Conservation (phyloP, 2,329 filamentous ascomycete genomes). For the Fusarium sacchari region DNA sequence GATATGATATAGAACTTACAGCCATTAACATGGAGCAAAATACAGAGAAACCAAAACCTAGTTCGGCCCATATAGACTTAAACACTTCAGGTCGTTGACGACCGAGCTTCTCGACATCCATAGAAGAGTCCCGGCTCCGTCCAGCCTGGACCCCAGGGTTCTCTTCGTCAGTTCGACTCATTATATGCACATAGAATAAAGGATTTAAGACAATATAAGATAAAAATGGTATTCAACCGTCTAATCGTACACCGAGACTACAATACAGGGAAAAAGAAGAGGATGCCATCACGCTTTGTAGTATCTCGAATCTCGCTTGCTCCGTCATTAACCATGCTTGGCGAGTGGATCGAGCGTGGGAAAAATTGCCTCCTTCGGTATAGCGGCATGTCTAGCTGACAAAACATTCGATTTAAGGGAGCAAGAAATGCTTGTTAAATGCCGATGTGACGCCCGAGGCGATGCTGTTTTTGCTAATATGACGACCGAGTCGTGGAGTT, state of each 20-base stretch:
- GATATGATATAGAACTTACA: slow-evolving; percentile 18
- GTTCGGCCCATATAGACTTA: slow-evolving; percentile 37
- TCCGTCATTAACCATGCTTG: slow-evolving; percentile 16
- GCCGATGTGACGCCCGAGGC: slow-evolving; percentile 14
- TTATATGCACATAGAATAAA: background rate
- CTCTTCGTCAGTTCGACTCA: slow-evolving; percentile 32
- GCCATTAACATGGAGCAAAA: slow-evolving; percentile 42
- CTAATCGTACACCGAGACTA: background rate
- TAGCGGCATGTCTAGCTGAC: slow-evolving; percentile 21
- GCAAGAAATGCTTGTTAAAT: background rate
- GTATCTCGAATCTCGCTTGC: slow-evolving; percentile 17
- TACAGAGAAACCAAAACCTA: slow-evolving; percentile 38
- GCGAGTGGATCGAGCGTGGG: slow-evolving; percentile 8
- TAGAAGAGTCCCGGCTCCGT: slow-evolving; percentile 1
- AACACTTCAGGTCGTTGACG: slow-evolving; percentile 40
- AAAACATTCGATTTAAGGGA: slow-evolving; percentile 1
- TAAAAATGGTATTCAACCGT: background rate
- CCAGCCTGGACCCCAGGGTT: slow-evolving; percentile 2
- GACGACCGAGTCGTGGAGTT: slow-evolving; percentile 20
- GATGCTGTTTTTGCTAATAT: slow-evolving; percentile 10
- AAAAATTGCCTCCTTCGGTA: slow-evolving; percentile 21
- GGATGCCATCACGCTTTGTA: slow-evolving; percentile 17
- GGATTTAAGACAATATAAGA: background rate
- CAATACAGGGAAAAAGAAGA: background rate
- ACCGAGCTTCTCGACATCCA: slow-evolving; percentile 42